These are phyloP conservation scores for Auricularia heimuer DNA, from an alignment of 768 basidiomycete species.

Conservation along the genomic window DNA sequence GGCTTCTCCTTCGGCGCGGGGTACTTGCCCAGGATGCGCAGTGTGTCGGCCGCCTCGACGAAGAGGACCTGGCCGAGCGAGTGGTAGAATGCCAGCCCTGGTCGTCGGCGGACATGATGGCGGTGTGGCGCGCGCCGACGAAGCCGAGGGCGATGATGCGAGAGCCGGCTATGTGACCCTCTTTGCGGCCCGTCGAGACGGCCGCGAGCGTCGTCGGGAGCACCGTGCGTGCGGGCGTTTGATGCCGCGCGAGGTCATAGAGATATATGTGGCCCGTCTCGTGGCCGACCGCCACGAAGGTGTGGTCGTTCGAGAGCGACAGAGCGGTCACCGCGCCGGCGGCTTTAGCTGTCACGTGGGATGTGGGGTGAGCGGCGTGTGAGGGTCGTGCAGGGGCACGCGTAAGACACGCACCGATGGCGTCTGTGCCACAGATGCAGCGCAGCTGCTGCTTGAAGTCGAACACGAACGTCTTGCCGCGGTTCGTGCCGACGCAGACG, in stretches of 20 bases:
- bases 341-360: constrained; percentile 34
- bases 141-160: constrained; percentile 77
- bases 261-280: constrained; percentile 75
- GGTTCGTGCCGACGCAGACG: constrained; percentile 79
- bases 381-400: not conserved
- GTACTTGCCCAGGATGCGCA: constrained; percentile 89
- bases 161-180: constrained; percentile 76
- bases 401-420: constrained; percentile 39
- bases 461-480: constrained; percentile 71
- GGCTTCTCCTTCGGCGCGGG: constrained; percentile 37
- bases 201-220: constrained; percentile 56
- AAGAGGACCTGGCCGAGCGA: constrained; percentile 89
- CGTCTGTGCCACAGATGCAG: constrained; percentile 66
- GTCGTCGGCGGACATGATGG: constrained; percentile 84
- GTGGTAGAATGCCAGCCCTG: constrained; percentile 87
- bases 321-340: constrained; percentile 80
- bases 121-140: constrained; percentile 85
- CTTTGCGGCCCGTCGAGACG: constrained; percentile 68
- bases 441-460: constrained; percentile 83
- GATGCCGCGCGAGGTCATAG: constrained; percentile 67
- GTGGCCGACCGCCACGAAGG: constrained; percentile 85
- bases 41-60: constrained; percentile 87
- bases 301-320: constrained; percentile 87
- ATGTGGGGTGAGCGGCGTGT: not conserved
- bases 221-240: constrained; percentile 57